Evolutionary conservation across 139 green algal genomes (phyloP).

Genomic region (Chara braunii): DNA sequence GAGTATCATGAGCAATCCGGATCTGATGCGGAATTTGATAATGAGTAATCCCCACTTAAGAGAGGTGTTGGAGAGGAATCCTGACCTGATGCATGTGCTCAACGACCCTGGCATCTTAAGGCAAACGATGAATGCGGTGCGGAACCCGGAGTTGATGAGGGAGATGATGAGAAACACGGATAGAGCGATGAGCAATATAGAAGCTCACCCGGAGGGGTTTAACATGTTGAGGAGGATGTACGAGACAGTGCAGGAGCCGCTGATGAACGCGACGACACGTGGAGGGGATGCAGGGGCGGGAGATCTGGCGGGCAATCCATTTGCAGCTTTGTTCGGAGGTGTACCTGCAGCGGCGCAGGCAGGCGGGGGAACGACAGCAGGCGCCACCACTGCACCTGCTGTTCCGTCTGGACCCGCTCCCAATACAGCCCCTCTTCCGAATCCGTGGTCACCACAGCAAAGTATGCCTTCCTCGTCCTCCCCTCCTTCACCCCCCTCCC

Average conservation of each 20-base stretch:
- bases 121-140: constrained; percentile 63
- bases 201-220: constrained; percentile 88
- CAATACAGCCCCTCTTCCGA: constrained; percentile 84
- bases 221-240: constrained; percentile 87
- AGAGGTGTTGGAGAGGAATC: constrained; percentile 78
- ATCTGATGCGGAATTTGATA: constrained; percentile 71
- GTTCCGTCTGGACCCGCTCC: constrained; percentile 28
- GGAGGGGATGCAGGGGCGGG: not conserved
- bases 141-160: constrained; percentile 85
- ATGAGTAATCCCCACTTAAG: constrained; percentile 64
- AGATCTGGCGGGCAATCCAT: constrained; percentile 48
- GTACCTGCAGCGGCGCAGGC: not conserved
- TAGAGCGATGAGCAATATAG: constrained; percentile 84
- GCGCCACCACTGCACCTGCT: not conserved
- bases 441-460: constrained; percentile 66
- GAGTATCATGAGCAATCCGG: constrained; percentile 69
- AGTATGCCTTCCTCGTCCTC: not conserved
- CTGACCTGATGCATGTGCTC: constrained; percentile 77
- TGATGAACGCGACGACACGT: constrained; percentile 64
- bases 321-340: constrained; percentile 49
- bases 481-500: not conserved
- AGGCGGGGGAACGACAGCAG: constrained; percentile 2
- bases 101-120: constrained; percentile 79
- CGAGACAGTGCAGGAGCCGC: constrained; percentile 73
- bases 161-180: constrained; percentile 80